Percentiles rank a stretch among this genome's conserved stretches.
phyloP scores from a whole-genome alignment of 768 basidiomycete genomes.

The Mycena epipterygia region DNA sequence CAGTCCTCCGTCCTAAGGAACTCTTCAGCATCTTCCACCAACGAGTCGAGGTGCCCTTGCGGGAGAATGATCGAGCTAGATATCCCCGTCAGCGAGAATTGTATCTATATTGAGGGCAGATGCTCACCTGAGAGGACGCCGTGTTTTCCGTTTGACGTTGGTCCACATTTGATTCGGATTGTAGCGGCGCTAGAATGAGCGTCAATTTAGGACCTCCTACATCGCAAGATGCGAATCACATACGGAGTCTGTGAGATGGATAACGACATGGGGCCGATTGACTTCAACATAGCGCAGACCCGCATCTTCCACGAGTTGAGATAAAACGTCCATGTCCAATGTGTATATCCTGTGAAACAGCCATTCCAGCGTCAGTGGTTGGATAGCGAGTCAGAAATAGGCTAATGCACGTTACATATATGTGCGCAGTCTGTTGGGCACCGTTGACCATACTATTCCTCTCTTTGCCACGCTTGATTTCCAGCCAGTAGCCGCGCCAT shows the following conservation, averaged over 20 bases:
- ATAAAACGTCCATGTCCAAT: conserved; percentile 50
- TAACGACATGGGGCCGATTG: conserved; percentile 50
- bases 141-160: conserved; percentile 60
- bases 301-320: conserved; percentile 53
- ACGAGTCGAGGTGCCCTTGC: conserved; percentile 58
- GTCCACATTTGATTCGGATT: conserved; percentile 47
- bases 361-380: too few species aligned
- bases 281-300: conserved; percentile 49
- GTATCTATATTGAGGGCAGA: not conserved
- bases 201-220: too few species aligned
- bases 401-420: conserved; percentile 47
- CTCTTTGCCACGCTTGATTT: conserved; percentile 48
- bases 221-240: not conserved
- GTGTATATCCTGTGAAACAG: conserved; percentile 53
- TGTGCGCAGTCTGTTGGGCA: conserved; percentile 32
- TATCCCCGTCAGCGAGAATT: not conserved
- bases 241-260: conserved; percentile 51
- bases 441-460: conserved; percentile 14
- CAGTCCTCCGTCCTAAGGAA: conserved; percentile 69
- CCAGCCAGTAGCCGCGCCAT: conserved; percentile 57
- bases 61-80: conserved; percentile 65
- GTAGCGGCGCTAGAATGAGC: too few species aligned
- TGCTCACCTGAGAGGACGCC: conserved; percentile 55
- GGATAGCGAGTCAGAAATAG: not conserved
- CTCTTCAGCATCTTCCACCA: conserved; percentile 65